phyloP scores from a whole-genome alignment of 2,329 filamentous ascomycete genomes.

The Aureobasidium musti region DNA sequence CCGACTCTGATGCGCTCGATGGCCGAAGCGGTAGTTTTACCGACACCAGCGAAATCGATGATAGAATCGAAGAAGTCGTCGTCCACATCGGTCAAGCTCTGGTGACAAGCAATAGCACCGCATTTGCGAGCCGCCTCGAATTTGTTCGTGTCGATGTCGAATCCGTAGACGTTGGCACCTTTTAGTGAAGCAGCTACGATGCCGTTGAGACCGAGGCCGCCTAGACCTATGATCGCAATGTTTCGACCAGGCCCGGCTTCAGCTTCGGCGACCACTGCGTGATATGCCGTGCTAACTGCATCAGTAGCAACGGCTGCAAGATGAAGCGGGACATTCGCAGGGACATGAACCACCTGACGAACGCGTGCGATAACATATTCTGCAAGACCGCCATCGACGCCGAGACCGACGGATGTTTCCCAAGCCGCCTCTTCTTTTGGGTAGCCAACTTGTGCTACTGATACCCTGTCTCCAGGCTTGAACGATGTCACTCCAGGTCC shows the following conservation, averaged over 20 bases:
- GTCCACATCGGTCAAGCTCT: background rate
- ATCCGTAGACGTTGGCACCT: background rate
- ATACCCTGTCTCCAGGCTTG: background rate
- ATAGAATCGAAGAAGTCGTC: background rate
- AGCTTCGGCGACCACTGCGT: background rate
- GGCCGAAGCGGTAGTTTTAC: background rate
- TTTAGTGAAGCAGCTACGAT: background rate
- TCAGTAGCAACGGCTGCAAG: background rate
- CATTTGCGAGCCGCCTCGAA: background rate
- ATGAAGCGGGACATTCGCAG: background rate
- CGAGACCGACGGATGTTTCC: background rate
- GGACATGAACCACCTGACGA: background rate
- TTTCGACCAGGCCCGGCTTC: background rate
- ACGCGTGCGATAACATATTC: background rate
- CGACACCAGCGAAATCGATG: background rate
- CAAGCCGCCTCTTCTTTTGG: background rate
- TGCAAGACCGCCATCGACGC: background rate
- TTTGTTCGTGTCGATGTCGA: background rate
- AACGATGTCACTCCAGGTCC: background rate
- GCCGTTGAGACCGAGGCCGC: background rate
- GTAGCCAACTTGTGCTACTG: background rate
- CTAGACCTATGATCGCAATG: background rate
- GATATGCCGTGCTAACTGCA: background rate
- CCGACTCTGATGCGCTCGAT: background rate
- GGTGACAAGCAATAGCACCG: background rate